Percentiles rank a stretch among this genome's conserved stretches.
These are phyloP conservation scores for Fusarium avenaceum DNA, from an alignment of 2,329 filamentous ascomycete species.

Conservation along the genomic window DNA sequence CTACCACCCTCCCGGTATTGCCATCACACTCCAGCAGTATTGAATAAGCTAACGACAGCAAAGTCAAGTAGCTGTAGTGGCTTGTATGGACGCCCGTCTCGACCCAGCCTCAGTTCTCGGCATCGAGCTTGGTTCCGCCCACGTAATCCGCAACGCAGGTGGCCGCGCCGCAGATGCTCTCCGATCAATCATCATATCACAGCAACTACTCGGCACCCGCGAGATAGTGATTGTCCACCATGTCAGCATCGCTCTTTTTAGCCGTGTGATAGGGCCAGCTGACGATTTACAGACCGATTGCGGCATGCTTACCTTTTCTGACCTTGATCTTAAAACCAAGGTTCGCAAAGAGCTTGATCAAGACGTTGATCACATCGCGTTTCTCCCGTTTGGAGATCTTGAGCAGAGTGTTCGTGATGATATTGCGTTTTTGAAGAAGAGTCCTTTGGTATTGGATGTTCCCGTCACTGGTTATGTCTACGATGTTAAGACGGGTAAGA, in stretches of 20 bases:
- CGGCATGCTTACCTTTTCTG: constrained; percentile 75
- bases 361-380: constrained; percentile 68
- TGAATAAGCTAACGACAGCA: neutral
- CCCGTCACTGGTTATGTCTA: constrained; percentile 81
- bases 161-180: constrained; percentile 76
- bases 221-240: constrained; percentile 83
- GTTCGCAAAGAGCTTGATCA: constrained; percentile 71
- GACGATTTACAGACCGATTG: constrained; percentile 53
- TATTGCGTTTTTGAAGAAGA: constrained; percentile 71
- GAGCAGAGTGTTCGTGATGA: constrained; percentile 75
- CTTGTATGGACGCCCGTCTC: constrained; percentile 85
- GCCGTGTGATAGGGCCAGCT: neutral
- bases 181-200: constrained; percentile 80
- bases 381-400: constrained; percentile 74
- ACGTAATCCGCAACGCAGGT: constrained; percentile 83
- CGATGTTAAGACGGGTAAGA: constrained; percentile 79
- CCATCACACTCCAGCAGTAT: too few relatives aligned
- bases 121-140: constrained; percentile 72
- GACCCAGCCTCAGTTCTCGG: constrained; percentile 61
- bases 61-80: constrained; percentile 63
- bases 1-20: constrained; percentile 44
- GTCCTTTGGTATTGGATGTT: constrained; percentile 72
- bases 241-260: constrained; percentile 34
- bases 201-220: constrained; percentile 81
- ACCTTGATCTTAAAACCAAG: constrained; percentile 66